Percentiles rank a stretch among this genome's conserved stretches.
These are phyloP conservation scores for Sporobolomyces roseus DNA, from an alignment of 768 basidiomycete species.

Conservation along the genomic window DNA sequence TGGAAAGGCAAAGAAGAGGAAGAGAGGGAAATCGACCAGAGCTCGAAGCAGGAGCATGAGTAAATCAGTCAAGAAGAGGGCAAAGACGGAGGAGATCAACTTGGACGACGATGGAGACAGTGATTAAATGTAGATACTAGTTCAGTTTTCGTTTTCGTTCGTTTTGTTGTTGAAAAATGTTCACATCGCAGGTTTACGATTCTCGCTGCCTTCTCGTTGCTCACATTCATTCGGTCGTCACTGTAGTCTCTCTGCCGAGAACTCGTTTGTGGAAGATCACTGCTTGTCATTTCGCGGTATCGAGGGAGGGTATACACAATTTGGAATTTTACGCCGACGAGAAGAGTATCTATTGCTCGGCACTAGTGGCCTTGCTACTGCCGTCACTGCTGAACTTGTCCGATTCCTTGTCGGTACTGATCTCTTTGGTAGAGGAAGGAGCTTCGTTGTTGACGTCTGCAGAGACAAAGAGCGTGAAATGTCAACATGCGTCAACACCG, in stretches of 20 bases:
- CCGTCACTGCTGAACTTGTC: conserved; percentile 18
- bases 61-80: neutral
- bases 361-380: conserved; percentile 11
- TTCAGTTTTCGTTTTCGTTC: no score
- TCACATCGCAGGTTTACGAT: no score
- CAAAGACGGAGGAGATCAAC: neutral
- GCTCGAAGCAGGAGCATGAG: neutral
- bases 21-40: neutral
- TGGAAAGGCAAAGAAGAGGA: neutral
- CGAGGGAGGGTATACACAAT: neutral
- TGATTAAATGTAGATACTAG: no score
- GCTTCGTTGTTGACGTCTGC: conserved; percentile 41
- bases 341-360: conserved; percentile 16
- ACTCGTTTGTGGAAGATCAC: no score
- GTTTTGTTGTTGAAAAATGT: no score
- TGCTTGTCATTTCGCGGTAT: no score
- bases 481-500: no score
- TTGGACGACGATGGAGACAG: no score
- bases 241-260: no score
- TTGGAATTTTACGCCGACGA: neutral
- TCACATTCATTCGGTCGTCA: no score
- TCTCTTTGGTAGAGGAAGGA: conserved; percentile 14
- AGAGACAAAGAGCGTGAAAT: neutral
- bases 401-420: conserved; percentile 28
- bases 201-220: no score